phyloP scores from a whole-genome alignment of 2,329 filamentous ascomycete genomes.

The Ceratocystis cubensis region DNA sequence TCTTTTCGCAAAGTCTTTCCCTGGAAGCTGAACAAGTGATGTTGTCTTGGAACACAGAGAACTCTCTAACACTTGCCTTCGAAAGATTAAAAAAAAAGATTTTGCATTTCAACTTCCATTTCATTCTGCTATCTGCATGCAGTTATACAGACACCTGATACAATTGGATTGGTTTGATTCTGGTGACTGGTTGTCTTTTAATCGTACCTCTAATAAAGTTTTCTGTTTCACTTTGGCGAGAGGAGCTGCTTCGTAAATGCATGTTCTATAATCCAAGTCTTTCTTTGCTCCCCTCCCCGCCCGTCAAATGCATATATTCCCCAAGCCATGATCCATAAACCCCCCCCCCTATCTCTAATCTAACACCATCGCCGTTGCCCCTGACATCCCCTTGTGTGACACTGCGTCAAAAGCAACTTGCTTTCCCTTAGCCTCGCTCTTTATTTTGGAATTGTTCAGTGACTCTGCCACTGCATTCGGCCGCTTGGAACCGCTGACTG shows the following conservation, averaged over 20 bases:
- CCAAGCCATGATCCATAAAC: background rate
- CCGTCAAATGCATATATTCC: background rate
- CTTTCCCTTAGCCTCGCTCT: constrained; percentile 11
- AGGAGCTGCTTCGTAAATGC: background rate
- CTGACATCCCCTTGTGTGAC: background rate
- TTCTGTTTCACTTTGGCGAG: background rate
- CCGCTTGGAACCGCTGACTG: constrained; percentile 17
- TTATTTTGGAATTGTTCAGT: constrained; percentile 8
- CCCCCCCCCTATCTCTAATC: constrained; percentile 3
- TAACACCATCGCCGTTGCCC: constrained; percentile 15
- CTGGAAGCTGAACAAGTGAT: constrained; percentile 4
- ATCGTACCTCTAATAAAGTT: background rate
- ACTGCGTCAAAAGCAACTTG: constrained; percentile 10
- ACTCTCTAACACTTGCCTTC: background rate
- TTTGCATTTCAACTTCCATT: background rate
- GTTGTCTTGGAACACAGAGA: background rate
- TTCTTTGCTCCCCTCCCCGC: background rate
- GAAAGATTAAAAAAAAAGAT: background rate
- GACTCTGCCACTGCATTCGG: constrained; percentile 14
- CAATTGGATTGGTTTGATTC: background rate
- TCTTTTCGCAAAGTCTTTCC: constrained; percentile 20
- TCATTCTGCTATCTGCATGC: background rate
- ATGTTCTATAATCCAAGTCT: background rate
- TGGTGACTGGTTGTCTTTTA: background rate
- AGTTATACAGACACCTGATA: background rate